Conservation (phyloP, 1,284 basidiomycete genomes). For the Boletus calvinii region DNA sequence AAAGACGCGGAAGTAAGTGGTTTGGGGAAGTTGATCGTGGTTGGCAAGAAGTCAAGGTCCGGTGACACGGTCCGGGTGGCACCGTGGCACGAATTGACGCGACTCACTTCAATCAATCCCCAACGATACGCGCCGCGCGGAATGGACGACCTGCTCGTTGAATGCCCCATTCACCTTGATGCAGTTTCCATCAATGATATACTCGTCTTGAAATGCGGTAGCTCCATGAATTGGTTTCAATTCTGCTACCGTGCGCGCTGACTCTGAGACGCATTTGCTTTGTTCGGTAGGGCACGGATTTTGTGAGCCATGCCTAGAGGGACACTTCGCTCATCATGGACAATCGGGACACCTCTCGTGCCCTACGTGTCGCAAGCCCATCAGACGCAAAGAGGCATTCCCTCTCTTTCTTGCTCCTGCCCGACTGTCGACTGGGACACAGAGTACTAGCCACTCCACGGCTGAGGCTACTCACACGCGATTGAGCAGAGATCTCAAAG, state of each 20-base stretch:
- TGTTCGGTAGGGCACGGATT: constrained; percentile 32
- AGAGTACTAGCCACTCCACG: not conserved
- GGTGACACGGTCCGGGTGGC: too few relatives aligned
- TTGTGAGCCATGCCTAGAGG: constrained; percentile 29
- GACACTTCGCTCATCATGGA: constrained; percentile 22
- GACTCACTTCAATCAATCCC: not conserved
- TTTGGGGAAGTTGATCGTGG: not conserved
- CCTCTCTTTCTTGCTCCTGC: constrained; percentile 27
- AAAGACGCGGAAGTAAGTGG: not conserved
- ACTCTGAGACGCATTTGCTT: constrained; percentile 11
- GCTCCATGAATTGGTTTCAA: constrained; percentile 6
- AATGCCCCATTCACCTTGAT: constrained; percentile 35
- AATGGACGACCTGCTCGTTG: constrained; percentile 28
- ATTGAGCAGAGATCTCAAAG: constrained; percentile 19
- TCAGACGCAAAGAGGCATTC: constrained; percentile 30
- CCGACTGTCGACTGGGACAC: constrained; percentile 10
- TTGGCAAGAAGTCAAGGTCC: too few relatives aligned
- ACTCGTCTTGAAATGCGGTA: constrained; percentile 34
- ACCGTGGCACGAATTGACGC: not conserved
- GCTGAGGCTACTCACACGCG: constrained; percentile 10
- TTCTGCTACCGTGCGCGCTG: constrained; percentile 11
- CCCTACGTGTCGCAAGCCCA: constrained; percentile 31
- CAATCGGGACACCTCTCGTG: constrained; percentile 14
- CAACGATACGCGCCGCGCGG: not conserved
- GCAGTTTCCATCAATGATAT: constrained; percentile 29